Evolutionary conservation across 2,329 filamentous ascomycete species (phyloP).

Genomic region (Ophiostoma montium): DNA sequence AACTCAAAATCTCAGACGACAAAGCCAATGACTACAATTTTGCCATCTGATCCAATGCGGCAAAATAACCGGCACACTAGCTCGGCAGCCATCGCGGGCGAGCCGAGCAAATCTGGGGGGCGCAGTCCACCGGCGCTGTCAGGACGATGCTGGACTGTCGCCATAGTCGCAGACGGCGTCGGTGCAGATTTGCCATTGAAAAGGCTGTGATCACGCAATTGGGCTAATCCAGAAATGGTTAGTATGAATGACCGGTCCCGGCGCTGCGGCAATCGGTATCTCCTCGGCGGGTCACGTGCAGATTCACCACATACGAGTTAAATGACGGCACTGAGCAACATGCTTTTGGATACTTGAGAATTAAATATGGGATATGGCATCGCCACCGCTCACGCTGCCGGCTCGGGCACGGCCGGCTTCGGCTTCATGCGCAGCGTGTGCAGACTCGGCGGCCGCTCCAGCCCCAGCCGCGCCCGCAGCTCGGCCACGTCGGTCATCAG

Average conservation of each 20-base stretch:
- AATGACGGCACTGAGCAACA: background rate
- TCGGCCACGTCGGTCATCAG: conserved; percentile 70
- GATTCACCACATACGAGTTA: background rate
- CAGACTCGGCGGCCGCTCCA: conserved; percentile 81
- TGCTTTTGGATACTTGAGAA: background rate
- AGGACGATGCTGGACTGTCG: background rate
- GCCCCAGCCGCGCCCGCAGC: conserved; percentile 59
- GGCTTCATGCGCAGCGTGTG: conserved; percentile 52
- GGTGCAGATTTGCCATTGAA: conserved; percentile 4
- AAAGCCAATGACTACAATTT: conserved; percentile 3
- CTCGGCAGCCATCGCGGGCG: conserved; percentile 5
- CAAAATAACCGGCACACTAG: background rate
- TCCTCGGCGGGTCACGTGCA: conserved; percentile 4
- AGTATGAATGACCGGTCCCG: background rate
- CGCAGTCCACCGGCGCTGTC: background rate
- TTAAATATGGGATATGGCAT: background rate
- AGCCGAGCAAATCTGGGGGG: background rate
- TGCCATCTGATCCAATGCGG: conserved; percentile 1
- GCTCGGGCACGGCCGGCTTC: background rate
- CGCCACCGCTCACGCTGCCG: background rate
- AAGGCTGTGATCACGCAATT: conserved; percentile 16
- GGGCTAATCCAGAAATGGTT: conserved; percentile 6
- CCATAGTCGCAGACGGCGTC: conserved; percentile 2
- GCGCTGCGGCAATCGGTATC: conserved; percentile 7
- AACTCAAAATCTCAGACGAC: background rate